Evolutionary conservation across 805 yeast genomes (phyloP).

Genomic region (Saturnispora serradocipensis): DNA sequence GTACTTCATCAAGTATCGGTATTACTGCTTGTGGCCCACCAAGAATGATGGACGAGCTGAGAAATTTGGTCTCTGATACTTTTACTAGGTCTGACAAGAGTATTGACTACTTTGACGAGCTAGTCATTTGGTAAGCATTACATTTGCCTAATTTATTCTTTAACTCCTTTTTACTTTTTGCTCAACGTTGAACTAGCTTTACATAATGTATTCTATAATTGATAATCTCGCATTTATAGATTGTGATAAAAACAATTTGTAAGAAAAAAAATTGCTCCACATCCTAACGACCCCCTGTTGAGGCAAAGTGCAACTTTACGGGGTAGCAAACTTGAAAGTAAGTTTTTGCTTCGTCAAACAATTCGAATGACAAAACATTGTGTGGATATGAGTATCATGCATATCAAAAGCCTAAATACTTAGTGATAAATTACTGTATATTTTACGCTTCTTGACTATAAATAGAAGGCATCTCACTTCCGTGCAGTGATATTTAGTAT

Average conservation of each 20-base stretch:
- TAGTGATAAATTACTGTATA: too few relatives aligned
- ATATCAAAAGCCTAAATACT: too few relatives aligned
- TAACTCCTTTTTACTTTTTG: background rate
- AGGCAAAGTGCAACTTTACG: background rate
- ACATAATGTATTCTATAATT: background rate
- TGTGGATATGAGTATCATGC: too few relatives aligned
- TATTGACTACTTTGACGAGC: slow-evolving; percentile 8
- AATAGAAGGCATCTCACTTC: too few relatives aligned
- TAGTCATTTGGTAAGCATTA: slow-evolving; percentile 4
- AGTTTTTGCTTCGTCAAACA: too few relatives aligned
- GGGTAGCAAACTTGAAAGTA: background rate
- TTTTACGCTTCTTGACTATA: too few relatives aligned
- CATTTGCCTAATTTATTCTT: background rate
- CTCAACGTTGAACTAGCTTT: background rate
- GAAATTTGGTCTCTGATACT: background rate
- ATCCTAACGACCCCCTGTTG: background rate
- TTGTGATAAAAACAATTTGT: background rate
- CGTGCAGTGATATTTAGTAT: too few relatives aligned
- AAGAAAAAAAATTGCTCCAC: background rate
- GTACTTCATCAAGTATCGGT: slow-evolving; percentile 29
- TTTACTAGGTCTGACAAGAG: slow-evolving; percentile 5
- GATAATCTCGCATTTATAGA: background rate
- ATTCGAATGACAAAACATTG: too few relatives aligned
- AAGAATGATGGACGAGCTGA: slow-evolving; percentile 20
- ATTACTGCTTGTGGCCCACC: slow-evolving; percentile 40